Evolutionary conservation across 208 protist species (phyloP), one percentile per base, ranked within the genome.

Genomic region (Leishmania guyanensis): DNA sequence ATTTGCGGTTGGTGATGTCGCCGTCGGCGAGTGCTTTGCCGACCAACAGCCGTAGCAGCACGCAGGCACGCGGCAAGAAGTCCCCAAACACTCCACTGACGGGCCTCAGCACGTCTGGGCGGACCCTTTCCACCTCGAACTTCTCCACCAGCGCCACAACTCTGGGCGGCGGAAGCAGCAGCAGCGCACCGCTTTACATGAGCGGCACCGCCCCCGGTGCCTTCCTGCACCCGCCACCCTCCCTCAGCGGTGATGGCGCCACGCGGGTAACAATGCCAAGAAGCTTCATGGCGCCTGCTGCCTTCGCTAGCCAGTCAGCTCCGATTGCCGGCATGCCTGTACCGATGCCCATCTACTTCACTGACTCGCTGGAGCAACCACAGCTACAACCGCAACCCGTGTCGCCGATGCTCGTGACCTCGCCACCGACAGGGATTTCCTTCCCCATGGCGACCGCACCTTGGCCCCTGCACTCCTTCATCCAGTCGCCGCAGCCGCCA

Each of bases 101-200:
- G n/a, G 48, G 26, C 9, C 70, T 74, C 14, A 74, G 70, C 70
- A 54, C 48, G 46, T 74, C 70, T 56, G 70, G n/a, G 46, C 10
- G 39, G 43, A 74, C 48, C 26, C 46, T 29, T 14, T 56, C 70
- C 46, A 36, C 70, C 70, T 74, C 70, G 10, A 74, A 50, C 70
- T 74, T 74, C 70, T 74, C 70, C 46, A 56, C 70, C n/a, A 74
- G 70, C 70, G 48, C 26, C 5, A 48, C 48, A 12, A 74, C 70
- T 20, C 6, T 74, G 26, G 48, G 70, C n/a, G 70, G 46, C 17
- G 29, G 70, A 26, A 74, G 46, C n/a, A 54, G 70, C 70, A 74
- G 46, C 48, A 74, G 46, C 70, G 70, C 46, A 2, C 48, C 70
- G 12, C n/a, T 74, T 26, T 56, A 53, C 12, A 29, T 74, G 22